A percentile compares a stretch with the other conserved stretches of the same genome.
phyloP scores from a whole-genome alignment of 129 eudicot genomes.

The Artemisia annua region DNA sequence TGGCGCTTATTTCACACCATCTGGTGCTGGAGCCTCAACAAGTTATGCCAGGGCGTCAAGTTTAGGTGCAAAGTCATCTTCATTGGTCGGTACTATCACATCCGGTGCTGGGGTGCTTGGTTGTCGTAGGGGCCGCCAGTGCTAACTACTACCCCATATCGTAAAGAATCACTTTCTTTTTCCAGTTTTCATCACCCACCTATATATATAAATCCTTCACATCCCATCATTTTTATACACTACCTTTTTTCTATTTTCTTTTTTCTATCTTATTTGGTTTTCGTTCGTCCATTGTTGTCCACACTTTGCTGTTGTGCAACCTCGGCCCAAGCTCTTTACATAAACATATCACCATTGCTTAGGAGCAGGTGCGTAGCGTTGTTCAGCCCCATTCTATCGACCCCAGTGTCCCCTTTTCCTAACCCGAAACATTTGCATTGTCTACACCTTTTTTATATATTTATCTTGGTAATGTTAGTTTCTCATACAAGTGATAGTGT shows the following conservation, averaged over 20 bases:
- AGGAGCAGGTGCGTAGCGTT: constrained; percentile 58
- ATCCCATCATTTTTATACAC: constrained; percentile 41
- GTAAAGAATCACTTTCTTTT: constrained; percentile 16
- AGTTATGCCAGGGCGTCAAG: constrained; percentile 91
- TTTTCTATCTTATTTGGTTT: constrained; percentile 10
- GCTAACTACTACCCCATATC: constrained; percentile 42
- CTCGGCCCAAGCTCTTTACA: constrained; percentile 53
- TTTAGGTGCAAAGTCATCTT: constrained; percentile 80
- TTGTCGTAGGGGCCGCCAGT: constrained; percentile 73
- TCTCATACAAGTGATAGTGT: constrained; percentile 44
- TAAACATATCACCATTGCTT: constrained; percentile 14
- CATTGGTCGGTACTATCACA: constrained; percentile 76
- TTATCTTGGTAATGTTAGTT: constrained; percentile 25
- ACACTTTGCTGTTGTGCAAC: constrained; percentile 41
- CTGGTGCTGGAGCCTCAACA: constrained; percentile 78
- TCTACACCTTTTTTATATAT: constrained; percentile 15
- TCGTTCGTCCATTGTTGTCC: background rate
- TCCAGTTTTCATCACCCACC: background rate
- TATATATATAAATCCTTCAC: constrained; percentile 27
- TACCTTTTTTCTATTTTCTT: background rate
- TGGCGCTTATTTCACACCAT: constrained; percentile 78
- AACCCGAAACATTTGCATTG: constrained; percentile 4
- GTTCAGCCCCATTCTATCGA: constrained; percentile 35
- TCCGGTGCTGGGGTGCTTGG: constrained; percentile 68
- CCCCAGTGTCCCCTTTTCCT: constrained; percentile 27